Conservation (phyloP, 2,329 filamentous ascomycete genomes). For the Fusarium sp. region DNA sequence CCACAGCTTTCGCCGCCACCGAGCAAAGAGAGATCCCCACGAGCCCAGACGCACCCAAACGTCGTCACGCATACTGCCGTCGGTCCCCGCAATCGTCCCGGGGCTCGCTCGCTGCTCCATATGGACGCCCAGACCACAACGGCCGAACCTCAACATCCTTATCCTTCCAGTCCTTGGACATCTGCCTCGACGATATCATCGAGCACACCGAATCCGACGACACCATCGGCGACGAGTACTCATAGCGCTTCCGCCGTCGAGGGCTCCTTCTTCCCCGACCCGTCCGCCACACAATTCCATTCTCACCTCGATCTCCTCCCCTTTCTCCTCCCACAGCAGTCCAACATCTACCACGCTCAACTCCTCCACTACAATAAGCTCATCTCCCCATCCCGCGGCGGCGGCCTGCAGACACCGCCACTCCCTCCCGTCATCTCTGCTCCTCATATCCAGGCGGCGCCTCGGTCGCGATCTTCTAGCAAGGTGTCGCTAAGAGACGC, state of each 20-base stretch:
- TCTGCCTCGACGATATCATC: constrained; percentile 42
- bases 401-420: constrained; percentile 65
- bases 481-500: constrained; percentile 67
- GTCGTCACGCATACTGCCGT: constrained; percentile 37
- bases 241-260: constrained; percentile 44
- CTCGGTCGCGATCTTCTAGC: constrained; percentile 67
- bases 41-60: constrained; percentile 29
- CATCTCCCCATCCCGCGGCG: constrained; percentile 65
- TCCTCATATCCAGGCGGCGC: constrained; percentile 64
- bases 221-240: constrained; percentile 41
- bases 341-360: constrained; percentile 68
- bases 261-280: constrained; percentile 45
- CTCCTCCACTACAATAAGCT: constrained; percentile 74
- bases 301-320: constrained; percentile 64
- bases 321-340: constrained; percentile 67
- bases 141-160: constrained; percentile 52
- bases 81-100: constrained; percentile 42
- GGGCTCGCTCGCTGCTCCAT: constrained; percentile 49
- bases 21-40: constrained; percentile 25
- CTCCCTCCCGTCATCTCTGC: constrained; percentile 65
- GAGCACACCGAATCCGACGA: constrained; percentile 39
- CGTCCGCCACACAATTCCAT: constrained; percentile 48
- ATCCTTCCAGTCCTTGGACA: constrained; percentile 47
- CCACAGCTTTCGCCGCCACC: constrained; percentile 26
- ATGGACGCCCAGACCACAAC: constrained; percentile 52